These are phyloP conservation scores for Phytophthora rubi DNA, from an alignment of 352 stramenopile genomes.

Conservation along the genomic window DNA sequence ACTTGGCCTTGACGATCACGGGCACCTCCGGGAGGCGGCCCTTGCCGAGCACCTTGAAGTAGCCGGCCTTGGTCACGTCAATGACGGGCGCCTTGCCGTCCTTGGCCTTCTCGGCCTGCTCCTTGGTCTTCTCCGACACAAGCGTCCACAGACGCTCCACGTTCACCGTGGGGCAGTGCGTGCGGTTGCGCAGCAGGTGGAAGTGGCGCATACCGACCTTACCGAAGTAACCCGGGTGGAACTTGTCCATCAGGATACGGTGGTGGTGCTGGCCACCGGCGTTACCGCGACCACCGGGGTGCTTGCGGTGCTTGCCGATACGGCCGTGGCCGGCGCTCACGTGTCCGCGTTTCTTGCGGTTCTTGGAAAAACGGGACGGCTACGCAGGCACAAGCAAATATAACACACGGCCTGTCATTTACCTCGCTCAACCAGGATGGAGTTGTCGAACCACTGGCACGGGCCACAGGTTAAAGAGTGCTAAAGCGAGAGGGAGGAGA, in stretches of 20 bases:
- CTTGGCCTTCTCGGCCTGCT: slow-evolving; percentile 94
- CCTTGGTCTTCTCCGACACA: slow-evolving; percentile 97
- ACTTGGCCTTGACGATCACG: slow-evolving; percentile 99
- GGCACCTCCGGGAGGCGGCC: slow-evolving; percentile 96
- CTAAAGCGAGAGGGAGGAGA: background rate
- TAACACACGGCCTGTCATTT: slow-evolving; percentile 59
- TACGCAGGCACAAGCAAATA: slow-evolving; percentile 58
- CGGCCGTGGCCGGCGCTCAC: slow-evolving; percentile 99
- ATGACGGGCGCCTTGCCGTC: slow-evolving; percentile 99
- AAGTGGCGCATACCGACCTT: slow-evolving; percentile 99
- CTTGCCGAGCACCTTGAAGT: slow-evolving; percentile 99
- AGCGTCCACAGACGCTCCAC: slow-evolving; percentile 99
- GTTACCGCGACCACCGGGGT: slow-evolving; percentile 99
- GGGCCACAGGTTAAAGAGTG: background rate
- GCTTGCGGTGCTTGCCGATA: slow-evolving; percentile 99
- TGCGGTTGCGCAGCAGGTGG: slow-evolving; percentile 97
- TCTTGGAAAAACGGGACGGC: slow-evolving; percentile 94
- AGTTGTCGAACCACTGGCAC: background rate
- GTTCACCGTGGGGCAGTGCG: slow-evolving; percentile 98
- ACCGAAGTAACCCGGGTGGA: slow-evolving; percentile 99
- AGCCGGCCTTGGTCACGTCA: slow-evolving; percentile 97
- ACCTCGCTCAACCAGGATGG: slow-evolving; percentile 12
- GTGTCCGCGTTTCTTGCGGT: slow-evolving; percentile 99
- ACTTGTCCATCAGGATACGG: slow-evolving; percentile 99
- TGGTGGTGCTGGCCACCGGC: slow-evolving; percentile 99